A percentile compares a stretch with the other conserved stretches of the same genome.
Evolutionary conservation across 495 filamentous ascomycete species (phyloP).

Genomic region (Penicillium roqueforti): DNA sequence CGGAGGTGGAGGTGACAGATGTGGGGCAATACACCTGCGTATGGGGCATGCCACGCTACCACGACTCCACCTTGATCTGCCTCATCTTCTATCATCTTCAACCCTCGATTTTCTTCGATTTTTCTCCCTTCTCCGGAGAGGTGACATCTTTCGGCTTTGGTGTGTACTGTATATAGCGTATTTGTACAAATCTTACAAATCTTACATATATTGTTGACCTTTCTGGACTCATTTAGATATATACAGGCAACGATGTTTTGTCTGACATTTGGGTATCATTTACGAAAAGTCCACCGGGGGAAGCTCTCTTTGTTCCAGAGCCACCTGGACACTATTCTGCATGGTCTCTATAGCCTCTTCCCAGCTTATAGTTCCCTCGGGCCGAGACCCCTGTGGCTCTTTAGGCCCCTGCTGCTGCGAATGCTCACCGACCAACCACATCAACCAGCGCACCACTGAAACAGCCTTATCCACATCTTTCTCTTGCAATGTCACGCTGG

Average conservation of each 20-base stretch:
- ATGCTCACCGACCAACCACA: conserved; percentile 61
- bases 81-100: no score
- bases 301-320: conserved; percentile 59
- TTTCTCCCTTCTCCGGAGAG: no score
- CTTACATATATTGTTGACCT: no score
- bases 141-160: no score
- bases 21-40: no score
- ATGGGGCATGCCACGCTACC: no score
- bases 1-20: neutral
- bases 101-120: no score
- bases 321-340: conserved; percentile 55
- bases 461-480: conserved; percentile 70
- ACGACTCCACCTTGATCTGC: neutral
- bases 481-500: conserved; percentile 65
- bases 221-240: neutral
- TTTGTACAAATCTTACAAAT: no score
- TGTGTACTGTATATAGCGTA: no score
- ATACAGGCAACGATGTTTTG: neutral
- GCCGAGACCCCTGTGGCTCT: conserved; percentile 3
- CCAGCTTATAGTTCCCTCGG: conserved; percentile 38
- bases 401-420: conserved; percentile 5
- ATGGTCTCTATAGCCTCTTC: conserved; percentile 50
- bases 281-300: conserved; percentile 54
- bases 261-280: neutral
- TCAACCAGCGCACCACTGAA: conserved; percentile 64